Conservation (phyloP, 2,329 filamentous ascomycete genomes). For the Thielaviopsis musarum region DNA sequence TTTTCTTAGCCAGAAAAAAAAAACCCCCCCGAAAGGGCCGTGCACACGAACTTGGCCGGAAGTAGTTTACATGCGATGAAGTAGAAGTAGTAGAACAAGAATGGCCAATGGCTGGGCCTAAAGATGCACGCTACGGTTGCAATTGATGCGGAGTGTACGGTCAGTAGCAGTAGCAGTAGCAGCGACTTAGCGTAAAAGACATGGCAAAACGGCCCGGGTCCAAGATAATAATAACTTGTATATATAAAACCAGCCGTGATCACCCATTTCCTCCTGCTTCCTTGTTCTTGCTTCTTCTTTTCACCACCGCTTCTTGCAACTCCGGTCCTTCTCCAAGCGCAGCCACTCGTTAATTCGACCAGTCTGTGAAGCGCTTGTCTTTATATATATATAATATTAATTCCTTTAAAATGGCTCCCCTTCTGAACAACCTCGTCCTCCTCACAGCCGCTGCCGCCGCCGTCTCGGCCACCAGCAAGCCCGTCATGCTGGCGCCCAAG, state of each 20-base stretch:
- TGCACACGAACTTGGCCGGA: no score
- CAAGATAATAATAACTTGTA: not conserved
- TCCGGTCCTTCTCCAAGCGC: not conserved
- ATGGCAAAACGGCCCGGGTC: not conserved
- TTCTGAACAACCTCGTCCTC: constrained; percentile 4
- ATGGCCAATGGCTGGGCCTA: no score
- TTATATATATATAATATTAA: not conserved
- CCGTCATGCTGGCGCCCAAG: constrained; percentile 6
- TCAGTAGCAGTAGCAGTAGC: no score
- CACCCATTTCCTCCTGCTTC: not conserved
- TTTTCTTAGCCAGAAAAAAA: no score
- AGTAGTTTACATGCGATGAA: no score
- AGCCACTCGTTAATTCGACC: not conserved
- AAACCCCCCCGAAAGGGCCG: no score
- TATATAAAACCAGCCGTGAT: not conserved
- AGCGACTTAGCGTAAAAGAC: not conserved
- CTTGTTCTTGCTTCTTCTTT: not conserved
- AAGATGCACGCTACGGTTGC: no score
- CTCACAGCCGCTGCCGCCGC: constrained; percentile 2
- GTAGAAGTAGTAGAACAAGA: no score
- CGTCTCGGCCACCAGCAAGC: not conserved
- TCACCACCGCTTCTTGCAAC: not conserved
- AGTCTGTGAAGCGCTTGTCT: not conserved
- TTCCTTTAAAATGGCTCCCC: not conserved
- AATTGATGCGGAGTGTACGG: no score